Conservation (phyloP, 2,329 filamentous ascomycete genomes). For the Chrysosporium queenslandicum region DNA sequence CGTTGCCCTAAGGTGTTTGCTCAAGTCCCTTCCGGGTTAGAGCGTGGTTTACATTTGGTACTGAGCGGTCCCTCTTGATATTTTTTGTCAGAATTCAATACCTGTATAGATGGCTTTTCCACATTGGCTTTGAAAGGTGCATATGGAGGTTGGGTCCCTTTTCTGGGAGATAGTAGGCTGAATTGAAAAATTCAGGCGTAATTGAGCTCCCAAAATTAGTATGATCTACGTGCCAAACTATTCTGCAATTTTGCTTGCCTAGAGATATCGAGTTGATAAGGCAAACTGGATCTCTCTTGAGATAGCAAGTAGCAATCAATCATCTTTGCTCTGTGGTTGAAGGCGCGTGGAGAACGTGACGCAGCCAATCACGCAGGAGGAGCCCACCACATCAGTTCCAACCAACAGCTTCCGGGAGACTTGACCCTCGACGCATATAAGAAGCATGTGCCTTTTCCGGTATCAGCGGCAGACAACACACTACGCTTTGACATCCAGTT, state of each 20-base stretch:
- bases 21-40: not conserved
- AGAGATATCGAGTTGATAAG: too few species aligned
- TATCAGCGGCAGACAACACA: not conserved
- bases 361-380: not conserved
- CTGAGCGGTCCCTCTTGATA: not conserved
- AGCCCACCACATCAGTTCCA: not conserved
- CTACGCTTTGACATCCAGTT: not conserved
- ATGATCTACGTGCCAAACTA: too few species aligned
- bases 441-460: not conserved
- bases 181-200: not conserved
- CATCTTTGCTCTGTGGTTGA: too few species aligned
- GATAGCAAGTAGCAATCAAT: too few species aligned
- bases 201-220: not conserved
- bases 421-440: not conserved
- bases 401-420: not conserved
- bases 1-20: not conserved
- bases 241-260: too few species aligned
- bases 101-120: not conserved
- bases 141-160: not conserved
- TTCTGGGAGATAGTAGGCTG: not conserved
- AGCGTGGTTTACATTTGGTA: not conserved
- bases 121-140: not conserved
- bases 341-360: not conserved
- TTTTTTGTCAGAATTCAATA: not conserved
- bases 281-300: too few species aligned